Base-by-base conservation (phyloP, 1,139 yeast genomes). In the Candida glucosophila region DNA sequence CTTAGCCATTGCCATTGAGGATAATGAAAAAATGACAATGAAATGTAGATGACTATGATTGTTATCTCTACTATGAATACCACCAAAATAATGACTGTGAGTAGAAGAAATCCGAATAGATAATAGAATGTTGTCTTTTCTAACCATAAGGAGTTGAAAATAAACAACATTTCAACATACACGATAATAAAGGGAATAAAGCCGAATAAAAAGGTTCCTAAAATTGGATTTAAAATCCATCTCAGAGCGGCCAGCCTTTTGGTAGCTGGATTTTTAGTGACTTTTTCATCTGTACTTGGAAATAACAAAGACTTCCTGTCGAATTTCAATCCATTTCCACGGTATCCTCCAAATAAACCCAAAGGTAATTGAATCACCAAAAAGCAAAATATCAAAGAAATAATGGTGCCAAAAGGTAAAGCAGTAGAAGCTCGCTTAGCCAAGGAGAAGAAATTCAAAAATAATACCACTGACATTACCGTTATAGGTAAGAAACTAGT, bases 1-100 rank as follows among this genome's bases (percentile, higher is more conserved):
- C 86, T 64, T 37, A 78, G 64, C 95, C 95, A 85, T 47, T 82
- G 83, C 95, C 95, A 85, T 34, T 63, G 54, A 29, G 76, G 75
- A 43, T 78, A 74, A 29, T 73, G 75, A 35, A 72, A 62, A 23
- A 70, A 64, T 3, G 59, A 49, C 41, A 85, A 61, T 23, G 77
- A 68, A 20, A 78, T 46, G 43, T 78, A 83, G 9, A 79, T 66
- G 7, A 82, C 75, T 22, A 83, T 71, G 19, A 85, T 65, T n/a
- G 90, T 71, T 29, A 81, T 71, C 47, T 83, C 94, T 24, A 73
- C 59, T 19, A 82, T 74, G 8, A 82, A 73, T 20, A 80, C 55
- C 21, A 73, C 52, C 20, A 81, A 57, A 28, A 82, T 59, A 5
- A 74, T 33, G 17, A 77, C 64, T 3, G 86, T 78, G 15, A 75